Percentiles rank a stretch among this genome's conserved stretches.
Conservation (phyloP, 192 early-diverging fungal genomes). For the Coemansia sp. region DNA sequence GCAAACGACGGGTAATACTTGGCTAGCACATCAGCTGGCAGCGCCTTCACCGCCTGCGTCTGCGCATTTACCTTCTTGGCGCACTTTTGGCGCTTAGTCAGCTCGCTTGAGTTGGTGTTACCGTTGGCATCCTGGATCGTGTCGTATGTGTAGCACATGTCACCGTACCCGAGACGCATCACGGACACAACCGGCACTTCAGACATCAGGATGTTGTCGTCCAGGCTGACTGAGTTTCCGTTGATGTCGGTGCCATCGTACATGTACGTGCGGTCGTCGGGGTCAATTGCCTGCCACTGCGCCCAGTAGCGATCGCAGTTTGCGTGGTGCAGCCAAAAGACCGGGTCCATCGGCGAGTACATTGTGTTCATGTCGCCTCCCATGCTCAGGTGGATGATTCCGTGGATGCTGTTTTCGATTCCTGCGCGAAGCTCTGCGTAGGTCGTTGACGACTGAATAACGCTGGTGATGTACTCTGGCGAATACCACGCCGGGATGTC, state of each 20-base stretch:
- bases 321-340: conserved; percentile 66
- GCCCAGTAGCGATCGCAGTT: conserved; percentile 59
- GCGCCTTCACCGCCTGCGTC: conserved; percentile 30
- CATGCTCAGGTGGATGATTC: conserved; percentile 44
- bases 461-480: conserved; percentile 40
- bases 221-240: conserved; percentile 5
- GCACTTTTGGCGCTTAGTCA: conserved; percentile 35
- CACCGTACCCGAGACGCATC: conserved; percentile 44
- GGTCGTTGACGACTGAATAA: conserved; percentile 26
- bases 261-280: conserved; percentile 38
- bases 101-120: background rate
- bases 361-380: conserved; percentile 56
- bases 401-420: conserved; percentile 53
- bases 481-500: conserved; percentile 38
- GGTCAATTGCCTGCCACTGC: conserved; percentile 55
- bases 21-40: conserved; percentile 26
- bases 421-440: conserved; percentile 35
- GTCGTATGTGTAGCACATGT: conserved; percentile 55
- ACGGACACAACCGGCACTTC: conserved; percentile 28
- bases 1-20: conserved; percentile 45
- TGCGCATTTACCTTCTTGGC: conserved; percentile 16
- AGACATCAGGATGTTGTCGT: conserved; percentile 21
- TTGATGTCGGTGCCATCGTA: conserved; percentile 31
- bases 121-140: conserved; percentile 38
- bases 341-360: conserved; percentile 57